Percentiles rank a stretch among this genome's conserved stretches.
Conservation (phyloP, 148 eudicot species). For the Limonium bicolor region DNA sequence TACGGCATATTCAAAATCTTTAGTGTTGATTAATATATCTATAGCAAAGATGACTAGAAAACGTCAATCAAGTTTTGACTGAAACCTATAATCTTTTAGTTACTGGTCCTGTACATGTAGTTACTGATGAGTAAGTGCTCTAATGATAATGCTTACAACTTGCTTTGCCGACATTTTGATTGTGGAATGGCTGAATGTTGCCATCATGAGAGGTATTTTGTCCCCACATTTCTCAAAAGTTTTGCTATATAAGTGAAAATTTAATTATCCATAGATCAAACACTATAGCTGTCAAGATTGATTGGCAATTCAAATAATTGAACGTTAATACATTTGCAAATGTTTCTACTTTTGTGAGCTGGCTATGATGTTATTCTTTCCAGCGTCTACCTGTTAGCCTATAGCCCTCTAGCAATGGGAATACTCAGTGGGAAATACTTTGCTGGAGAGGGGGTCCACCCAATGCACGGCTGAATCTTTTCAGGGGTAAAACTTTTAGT, state of each 20-base stretch:
- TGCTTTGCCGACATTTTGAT: constrained; percentile 85
- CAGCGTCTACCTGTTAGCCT: constrained; percentile 69
- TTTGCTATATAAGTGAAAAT: background rate
- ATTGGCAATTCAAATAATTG: too few relatives aligned
- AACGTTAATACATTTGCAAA: too few relatives aligned
- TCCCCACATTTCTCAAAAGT: background rate
- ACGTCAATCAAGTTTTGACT: too few relatives aligned
- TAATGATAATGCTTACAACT: constrained; percentile 41
- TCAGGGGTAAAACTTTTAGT: constrained; percentile 28
- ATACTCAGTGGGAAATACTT: constrained; percentile 79
- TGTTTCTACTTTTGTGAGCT: constrained; percentile 1
- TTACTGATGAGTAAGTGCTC: background rate
- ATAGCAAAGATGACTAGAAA: too few relatives aligned
- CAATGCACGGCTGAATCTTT: constrained; percentile 73
- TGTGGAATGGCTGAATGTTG: constrained; percentile 78
- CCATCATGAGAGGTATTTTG: constrained; percentile 76
- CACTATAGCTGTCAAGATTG: too few relatives aligned
- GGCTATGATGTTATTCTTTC: constrained; percentile 3
- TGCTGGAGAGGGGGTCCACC: constrained; percentile 40
- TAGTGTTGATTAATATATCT: too few relatives aligned
- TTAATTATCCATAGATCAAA: too few relatives aligned
- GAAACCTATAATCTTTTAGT: too few relatives aligned
- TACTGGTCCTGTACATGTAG: background rate
- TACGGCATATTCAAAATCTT: too few relatives aligned
- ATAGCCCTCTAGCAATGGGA: constrained; percentile 97